phyloP scores from a whole-genome alignment of 1,139 yeast species.

The Wickerhamiella pararugosa region DNA sequence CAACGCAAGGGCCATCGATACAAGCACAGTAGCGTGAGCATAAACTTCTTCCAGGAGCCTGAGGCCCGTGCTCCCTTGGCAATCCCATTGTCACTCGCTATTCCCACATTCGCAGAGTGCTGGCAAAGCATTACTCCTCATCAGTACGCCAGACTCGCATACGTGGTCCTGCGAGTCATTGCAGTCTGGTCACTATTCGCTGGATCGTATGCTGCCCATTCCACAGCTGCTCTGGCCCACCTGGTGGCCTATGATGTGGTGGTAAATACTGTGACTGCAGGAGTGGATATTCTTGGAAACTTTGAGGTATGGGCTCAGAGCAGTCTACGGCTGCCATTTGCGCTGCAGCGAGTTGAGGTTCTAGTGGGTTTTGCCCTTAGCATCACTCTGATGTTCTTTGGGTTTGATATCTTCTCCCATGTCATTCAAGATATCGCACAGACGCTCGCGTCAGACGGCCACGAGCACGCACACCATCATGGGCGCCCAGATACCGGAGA shows the following conservation, averaged over 20 bases:
- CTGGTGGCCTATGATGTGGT: slow-evolving; percentile 74
- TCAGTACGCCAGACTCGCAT: slow-evolving; percentile 43
- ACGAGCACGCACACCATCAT: slow-evolving; percentile 26
- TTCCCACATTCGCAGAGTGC: slow-evolving; percentile 59
- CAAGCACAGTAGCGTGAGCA: slow-evolving; percentile 91
- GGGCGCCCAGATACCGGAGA: slow-evolving; percentile 27
- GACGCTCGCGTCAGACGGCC: slow-evolving; percentile 30
- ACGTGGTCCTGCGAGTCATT: slow-evolving; percentile 53
- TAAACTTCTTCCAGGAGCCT: slow-evolving; percentile 92
- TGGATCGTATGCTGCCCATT: slow-evolving; percentile 22
- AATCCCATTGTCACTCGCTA: slow-evolving; percentile 65
- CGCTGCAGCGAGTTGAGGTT: slow-evolving; percentile 76
- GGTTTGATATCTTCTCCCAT: slow-evolving; percentile 77
- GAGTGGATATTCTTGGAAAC: slow-evolving; percentile 69
- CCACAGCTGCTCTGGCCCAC: slow-evolving; percentile 71
- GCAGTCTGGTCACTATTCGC: slow-evolving; percentile 41
- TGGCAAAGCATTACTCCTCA: slow-evolving; percentile 35
- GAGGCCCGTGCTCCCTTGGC: slow-evolving; percentile 54
- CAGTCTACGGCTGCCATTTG: slow-evolving; percentile 81
- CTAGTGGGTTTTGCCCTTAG: slow-evolving; percentile 77
- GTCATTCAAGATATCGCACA: slow-evolving; percentile 58
- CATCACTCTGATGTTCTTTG: slow-evolving; percentile 76
- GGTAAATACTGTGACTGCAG: slow-evolving; percentile 54
- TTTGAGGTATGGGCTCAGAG: slow-evolving; percentile 84
- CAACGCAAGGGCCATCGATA: slow-evolving; percentile 91